A percentile compares a stretch with the other conserved stretches of the same genome.
Evolutionary conservation across 495 filamentous ascomycete species (phyloP).

Genomic region (Tetracladium marchalianum): DNA sequence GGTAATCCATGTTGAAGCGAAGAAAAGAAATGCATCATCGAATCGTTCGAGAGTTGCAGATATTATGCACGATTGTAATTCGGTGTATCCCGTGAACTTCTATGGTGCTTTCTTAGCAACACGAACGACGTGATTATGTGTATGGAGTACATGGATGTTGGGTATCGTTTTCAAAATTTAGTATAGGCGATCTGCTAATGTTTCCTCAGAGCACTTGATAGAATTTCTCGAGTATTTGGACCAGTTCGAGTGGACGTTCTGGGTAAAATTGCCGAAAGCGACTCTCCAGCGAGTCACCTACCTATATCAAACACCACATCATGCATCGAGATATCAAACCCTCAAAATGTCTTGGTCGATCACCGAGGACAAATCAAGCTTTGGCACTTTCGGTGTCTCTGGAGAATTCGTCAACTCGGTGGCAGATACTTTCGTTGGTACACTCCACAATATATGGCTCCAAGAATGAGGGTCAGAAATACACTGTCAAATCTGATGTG

Average conservation of each 20-base stretch:
- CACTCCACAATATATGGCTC: constrained; percentile 98
- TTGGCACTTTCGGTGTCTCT: constrained; percentile 95
- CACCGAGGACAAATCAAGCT: constrained; percentile 91
- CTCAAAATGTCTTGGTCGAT: constrained; percentile 92
- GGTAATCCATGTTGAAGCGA: constrained; percentile 97
- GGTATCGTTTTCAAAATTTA: constrained; percentile 47
- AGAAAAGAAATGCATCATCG: constrained; percentile 91
- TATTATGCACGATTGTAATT: constrained; percentile 98
- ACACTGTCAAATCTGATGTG: constrained; percentile 98
- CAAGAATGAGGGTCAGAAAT: constrained; percentile 93
- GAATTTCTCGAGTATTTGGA: constrained; percentile 87
- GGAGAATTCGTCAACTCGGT: constrained; percentile 95
- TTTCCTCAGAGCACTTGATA: constrained; percentile 70
- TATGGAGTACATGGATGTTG: constrained; percentile 99
- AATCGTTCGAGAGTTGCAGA: constrained; percentile 91
- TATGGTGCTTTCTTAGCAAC: constrained; percentile 96
- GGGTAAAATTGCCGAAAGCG: constrained; percentile 96
- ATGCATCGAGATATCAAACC: constrained; percentile 99
- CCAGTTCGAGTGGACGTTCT: constrained; percentile 96
- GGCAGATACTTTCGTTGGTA: constrained; percentile 95
- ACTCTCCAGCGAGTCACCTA: constrained; percentile 92
- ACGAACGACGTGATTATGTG: constrained; percentile 96
- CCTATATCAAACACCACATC: constrained; percentile 86
- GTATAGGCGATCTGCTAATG: constrained; percentile 25
- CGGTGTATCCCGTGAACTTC: constrained; percentile 90